These are phyloP conservation scores for Allium cepa DNA, from an alignment of 106 monocot genomes.

Conservation along the genomic window DNA sequence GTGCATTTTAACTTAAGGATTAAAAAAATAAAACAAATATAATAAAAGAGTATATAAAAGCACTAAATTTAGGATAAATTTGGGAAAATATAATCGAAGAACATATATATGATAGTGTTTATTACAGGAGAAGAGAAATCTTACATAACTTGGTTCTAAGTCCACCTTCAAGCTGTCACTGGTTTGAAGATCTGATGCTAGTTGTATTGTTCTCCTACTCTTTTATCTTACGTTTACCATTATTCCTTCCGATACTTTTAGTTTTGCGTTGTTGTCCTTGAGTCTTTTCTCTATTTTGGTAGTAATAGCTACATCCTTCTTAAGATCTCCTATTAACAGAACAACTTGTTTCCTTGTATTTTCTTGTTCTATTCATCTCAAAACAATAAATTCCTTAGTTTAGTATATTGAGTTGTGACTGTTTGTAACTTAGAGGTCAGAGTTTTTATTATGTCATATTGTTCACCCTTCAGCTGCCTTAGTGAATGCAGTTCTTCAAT, in stretches of 20 bases:
- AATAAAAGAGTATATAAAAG: no score
- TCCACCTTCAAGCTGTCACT: no score
- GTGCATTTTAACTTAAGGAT: no score
- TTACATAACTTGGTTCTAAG: no score
- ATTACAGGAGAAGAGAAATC: no score
- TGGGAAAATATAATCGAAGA: no score
- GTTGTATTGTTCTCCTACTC: not conserved
- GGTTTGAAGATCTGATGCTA: not conserved
- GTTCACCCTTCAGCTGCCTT: constrained; percentile 29
- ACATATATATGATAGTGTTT: no score
- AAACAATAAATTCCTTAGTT: constrained; percentile 32
- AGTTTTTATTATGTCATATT: constrained; percentile 25
- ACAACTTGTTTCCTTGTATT: constrained; percentile 30
- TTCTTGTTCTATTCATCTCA: constrained; percentile 47
- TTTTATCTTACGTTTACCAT: constrained; percentile 2
- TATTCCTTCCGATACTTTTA: constrained; percentile 9
- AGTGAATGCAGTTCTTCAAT: constrained; percentile 25
- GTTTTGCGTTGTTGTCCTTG: constrained; percentile 13
- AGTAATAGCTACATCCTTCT: no score
- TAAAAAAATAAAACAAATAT: no score
- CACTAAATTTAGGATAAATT: no score
- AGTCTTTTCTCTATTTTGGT: no score
- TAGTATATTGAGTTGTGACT: constrained; percentile 23
- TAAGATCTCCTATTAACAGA: no score
- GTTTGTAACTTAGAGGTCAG: constrained; percentile 32